Percentiles rank a stretch among this genome's conserved stretches.
phyloP scores from a whole-genome alignment of 495 filamentous ascomycete genomes.

The Xylaria castorea region DNA sequence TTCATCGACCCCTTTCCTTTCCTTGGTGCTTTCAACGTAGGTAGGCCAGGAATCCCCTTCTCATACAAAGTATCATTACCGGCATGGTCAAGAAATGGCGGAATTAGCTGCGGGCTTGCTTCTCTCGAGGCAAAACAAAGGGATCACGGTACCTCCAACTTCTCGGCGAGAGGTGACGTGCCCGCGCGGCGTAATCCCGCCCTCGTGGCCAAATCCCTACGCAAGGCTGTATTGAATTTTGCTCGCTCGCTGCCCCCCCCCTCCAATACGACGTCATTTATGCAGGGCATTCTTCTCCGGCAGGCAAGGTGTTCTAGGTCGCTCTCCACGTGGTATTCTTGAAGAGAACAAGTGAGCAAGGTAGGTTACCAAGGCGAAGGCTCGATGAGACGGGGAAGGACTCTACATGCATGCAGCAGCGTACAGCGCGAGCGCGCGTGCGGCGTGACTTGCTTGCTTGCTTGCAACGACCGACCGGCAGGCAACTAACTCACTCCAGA shows the following conservation, averaged over 20 bases:
- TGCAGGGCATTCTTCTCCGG: not conserved
- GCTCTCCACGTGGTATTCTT: constrained; percentile 16
- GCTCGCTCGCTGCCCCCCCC: not conserved
- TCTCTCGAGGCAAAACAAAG: not conserved
- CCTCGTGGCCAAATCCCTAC: not conserved
- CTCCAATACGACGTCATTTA: no score
- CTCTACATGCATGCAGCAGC: constrained; percentile 1
- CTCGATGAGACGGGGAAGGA: not conserved
- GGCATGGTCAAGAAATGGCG: not conserved
- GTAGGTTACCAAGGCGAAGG: not conserved
- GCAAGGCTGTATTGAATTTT: not conserved
- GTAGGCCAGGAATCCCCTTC: not conserved
- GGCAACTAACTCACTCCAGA: not conserved
- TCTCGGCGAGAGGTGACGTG: not conserved
- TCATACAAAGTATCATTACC: not conserved
- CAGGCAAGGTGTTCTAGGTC: not conserved
- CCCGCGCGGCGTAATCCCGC: no score
- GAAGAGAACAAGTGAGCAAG: not conserved
- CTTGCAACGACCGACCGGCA: not conserved
- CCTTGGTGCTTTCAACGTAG: not conserved
- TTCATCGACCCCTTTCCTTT: not conserved
- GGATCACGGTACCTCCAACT: not conserved
- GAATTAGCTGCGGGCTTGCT: not conserved
- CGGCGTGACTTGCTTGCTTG: not conserved
- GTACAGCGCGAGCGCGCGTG: not conserved